Evolutionary conservation across 371 early-diverging fungal genomes (phyloP), one percentile per base, ranked within the genome.

Genomic region (Batrachochytrium dendrobatidis): DNA sequence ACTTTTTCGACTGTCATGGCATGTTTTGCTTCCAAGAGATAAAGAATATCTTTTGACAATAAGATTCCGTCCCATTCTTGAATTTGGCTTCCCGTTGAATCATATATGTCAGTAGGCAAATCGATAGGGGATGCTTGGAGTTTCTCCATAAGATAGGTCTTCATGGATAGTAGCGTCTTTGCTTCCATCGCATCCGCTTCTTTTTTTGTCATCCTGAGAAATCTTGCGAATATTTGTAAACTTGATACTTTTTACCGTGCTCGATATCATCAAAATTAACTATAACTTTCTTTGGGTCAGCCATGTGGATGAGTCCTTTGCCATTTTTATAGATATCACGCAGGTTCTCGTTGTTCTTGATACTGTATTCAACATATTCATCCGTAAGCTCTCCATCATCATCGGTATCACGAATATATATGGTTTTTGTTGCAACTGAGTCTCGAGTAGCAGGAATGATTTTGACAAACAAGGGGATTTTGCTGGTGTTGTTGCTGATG

Each of bases 401-500:
- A 51, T 51, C 51, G 24, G 24, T 51, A 51, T 51, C 51, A 17
- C 24, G 51, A 20, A 51, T 51, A 39, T 17, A 51, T 20, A 51
- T 20, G 25, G 20, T 51, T 20, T 51, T 51, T 51, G 51, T 17
- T 15, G n/a, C n/a, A n/a, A n/a, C n/a, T n/a, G n/a, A n/a, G n/a
- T n/a, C n/a, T n/a, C n/a, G n/a, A n/a, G n/a, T n/a, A n/a, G n/a
- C n/a, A n/a, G n/a, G n/a, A n/a, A n/a, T n/a, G n/a, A n/a, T n/a
- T n/a, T n/a, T n/a, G n/a, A n/a, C n/a, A n/a, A n/a, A n/a, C n/a
- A n/a, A n/a, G n/a, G n/a, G n/a, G n/a, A n/a, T n/a, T n/a, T n/a
- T n/a, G n/a, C n/a, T n/a, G n/a, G n/a, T n/a, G n/a, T n/a, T n/a
- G n/a, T n/a, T n/a, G n/a, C n/a, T n/a, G n/a, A n/a, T n/a, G n/a